Percentiles rank a stretch among this genome's conserved stretches.
Evolutionary conservation across 805 yeast genomes (phyloP).

Genomic region (Scheffersomyces amazonensis): DNA sequence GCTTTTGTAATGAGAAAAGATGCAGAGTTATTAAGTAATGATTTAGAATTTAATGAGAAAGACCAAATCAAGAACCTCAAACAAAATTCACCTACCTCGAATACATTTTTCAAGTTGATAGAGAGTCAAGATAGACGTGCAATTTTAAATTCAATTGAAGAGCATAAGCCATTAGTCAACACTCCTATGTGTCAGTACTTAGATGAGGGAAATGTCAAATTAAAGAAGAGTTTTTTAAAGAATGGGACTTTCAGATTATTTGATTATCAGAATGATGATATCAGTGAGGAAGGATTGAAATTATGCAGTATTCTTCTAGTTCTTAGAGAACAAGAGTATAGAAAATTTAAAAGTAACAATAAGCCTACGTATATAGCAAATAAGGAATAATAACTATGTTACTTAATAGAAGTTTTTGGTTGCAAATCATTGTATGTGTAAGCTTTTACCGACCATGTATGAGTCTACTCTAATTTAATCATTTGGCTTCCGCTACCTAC

Average conservation of each 20-base stretch:
- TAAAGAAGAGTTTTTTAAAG: constrained; percentile 17
- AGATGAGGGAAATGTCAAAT: constrained; percentile 22
- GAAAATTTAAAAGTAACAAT: constrained; percentile 27
- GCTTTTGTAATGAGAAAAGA: constrained; percentile 17
- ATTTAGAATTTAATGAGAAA: constrained; percentile 7
- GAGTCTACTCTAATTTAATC: too few species aligned
- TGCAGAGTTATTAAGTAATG: constrained; percentile 19
- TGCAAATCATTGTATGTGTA: too few species aligned
- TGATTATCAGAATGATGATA: constrained; percentile 6
- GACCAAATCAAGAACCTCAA: constrained; percentile 3
- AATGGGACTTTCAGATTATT: constrained; percentile 23
- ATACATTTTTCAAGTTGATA: constrained; percentile 16
- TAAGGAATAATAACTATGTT: background rate
- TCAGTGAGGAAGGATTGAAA: constrained; percentile 18
- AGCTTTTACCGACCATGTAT: too few species aligned
- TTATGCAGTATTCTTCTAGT: constrained; percentile 23
- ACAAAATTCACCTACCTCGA: too few species aligned
- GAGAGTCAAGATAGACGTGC: constrained; percentile 16
- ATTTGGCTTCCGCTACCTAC: too few species aligned
- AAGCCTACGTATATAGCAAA: constrained; percentile 1
- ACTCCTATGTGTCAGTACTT: constrained; percentile 26
- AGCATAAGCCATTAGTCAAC: constrained; percentile 15
- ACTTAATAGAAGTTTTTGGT: too few species aligned
- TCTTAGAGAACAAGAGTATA: constrained; percentile 31
- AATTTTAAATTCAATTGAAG: constrained; percentile 16